A percentile compares a stretch with the other conserved stretches of the same genome.
Conservation (phyloP, 1,139 yeast genomes). For the Kodamaea suecica region DNA sequence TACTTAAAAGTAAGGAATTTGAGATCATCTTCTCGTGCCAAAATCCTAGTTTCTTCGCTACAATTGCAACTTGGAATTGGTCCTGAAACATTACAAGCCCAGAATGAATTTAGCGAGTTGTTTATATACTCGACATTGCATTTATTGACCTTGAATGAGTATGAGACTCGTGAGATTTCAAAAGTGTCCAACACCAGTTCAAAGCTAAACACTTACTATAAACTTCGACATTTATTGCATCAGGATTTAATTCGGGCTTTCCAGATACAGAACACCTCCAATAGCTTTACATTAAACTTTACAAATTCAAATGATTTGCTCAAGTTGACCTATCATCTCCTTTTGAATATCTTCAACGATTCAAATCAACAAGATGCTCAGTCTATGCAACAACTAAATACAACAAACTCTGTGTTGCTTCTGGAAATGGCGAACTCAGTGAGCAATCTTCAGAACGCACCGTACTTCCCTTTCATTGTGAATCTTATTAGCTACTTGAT, state of each 20-base stretch:
- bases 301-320: constrained; percentile 17
- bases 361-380: background rate
- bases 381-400: constrained; percentile 2
- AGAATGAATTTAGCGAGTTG: constrained; percentile 24
- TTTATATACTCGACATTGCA: constrained; percentile 26
- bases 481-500: constrained; percentile 18
- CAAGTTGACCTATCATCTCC: constrained; percentile 12
- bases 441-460: constrained; percentile 9
- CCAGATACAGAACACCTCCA: constrained; percentile 14
- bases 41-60: constrained; percentile 6
- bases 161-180: constrained; percentile 17
- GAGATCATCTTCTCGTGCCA: background rate
- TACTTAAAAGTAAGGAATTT: constrained; percentile 29
- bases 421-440: constrained; percentile 9
- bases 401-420: constrained; percentile 6
- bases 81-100: constrained; percentile 15
- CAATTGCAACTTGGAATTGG: constrained; percentile 24
- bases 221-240: constrained; percentile 18
- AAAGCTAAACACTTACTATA: constrained; percentile 12
- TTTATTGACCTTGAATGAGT: constrained; percentile 24
- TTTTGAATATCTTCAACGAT: constrained; percentile 12
- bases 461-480: constrained; percentile 17
- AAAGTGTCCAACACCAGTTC: constrained; percentile 8
- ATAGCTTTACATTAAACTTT: constrained; percentile 21
- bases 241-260: constrained; percentile 20